Evolutionary conservation across 305 asterid species (phyloP).

Genomic region (Fraxinus sp.): DNA sequence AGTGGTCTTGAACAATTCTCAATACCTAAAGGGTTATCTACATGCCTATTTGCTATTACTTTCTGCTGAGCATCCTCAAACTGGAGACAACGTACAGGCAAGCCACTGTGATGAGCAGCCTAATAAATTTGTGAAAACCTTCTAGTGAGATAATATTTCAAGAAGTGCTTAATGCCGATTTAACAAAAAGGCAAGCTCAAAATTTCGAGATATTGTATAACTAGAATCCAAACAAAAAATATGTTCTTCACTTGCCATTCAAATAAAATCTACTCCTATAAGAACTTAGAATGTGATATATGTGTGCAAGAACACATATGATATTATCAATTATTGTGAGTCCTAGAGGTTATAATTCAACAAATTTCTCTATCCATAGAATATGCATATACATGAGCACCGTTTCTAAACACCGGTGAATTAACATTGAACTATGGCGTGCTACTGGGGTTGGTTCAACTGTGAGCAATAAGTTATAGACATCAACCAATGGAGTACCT

Average conservation of each 20-base stretch:
- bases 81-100: slow-evolving; percentile 59
- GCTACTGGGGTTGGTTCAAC: background rate
- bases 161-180: slow-evolving; percentile 14
- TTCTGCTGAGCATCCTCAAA: slow-evolving; percentile 53
- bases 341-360: background rate
- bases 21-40: slow-evolving; percentile 30
- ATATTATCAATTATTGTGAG: background rate
- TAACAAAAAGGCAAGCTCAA: slow-evolving; percentile 12
- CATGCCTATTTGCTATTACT: slow-evolving; percentile 23
- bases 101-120: slow-evolving; percentile 51
- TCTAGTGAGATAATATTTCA: slow-evolving; percentile 18
- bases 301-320: background rate
- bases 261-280: background rate
- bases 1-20: slow-evolving; percentile 19
- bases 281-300: background rate
- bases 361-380: background rate
- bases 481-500: background rate
- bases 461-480: background rate
- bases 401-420: background rate
- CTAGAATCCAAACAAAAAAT: background rate
- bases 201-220: background rate
- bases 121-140: slow-evolving; percentile 31
- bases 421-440: background rate
- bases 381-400: background rate
- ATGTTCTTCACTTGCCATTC: slow-evolving; percentile 1